Percentiles rank a stretch among this genome's conserved stretches.
Evolutionary conservation across 805 yeast species (phyloP).

Genomic region (Suhomyces sp.): DNA sequence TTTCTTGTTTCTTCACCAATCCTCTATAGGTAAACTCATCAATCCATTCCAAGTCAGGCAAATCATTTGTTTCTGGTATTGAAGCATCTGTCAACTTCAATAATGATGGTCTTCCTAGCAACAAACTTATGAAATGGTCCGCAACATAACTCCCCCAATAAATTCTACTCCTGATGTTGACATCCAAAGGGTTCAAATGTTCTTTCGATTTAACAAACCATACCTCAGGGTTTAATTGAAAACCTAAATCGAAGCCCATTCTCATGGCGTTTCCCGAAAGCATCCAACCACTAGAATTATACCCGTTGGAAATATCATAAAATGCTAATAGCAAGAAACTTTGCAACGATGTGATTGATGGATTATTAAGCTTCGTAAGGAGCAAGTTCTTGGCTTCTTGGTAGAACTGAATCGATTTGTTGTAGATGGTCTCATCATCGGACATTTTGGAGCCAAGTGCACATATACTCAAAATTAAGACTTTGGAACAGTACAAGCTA

Average conservation of each 20-base stretch:
- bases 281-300: conserved; percentile 62
- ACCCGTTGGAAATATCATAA: conserved; percentile 61
- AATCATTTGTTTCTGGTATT: conserved; percentile 55
- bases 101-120: conserved; percentile 58
- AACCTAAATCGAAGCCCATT: conserved; percentile 65
- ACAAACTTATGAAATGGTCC: conserved; percentile 60
- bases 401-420: conserved; percentile 45
- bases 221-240: conserved; percentile 59
- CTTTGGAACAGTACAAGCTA: conserved; percentile 54
- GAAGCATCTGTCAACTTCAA: conserved; percentile 58
- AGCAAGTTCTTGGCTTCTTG: conserved; percentile 45
- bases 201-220: conserved; percentile 49
- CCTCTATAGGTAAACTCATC: conserved; percentile 50
- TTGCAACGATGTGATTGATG: conserved; percentile 56
- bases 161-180: conserved; percentile 56
- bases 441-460: conserved; percentile 58
- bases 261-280: conserved; percentile 60
- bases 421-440: conserved; percentile 40
- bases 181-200: conserved; percentile 47
- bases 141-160: conserved; percentile 69
- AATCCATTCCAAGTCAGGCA: conserved; percentile 64
- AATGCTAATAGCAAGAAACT: conserved; percentile 57
- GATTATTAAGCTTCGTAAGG: conserved; percentile 44
- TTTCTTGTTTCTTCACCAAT: conserved; percentile 6
- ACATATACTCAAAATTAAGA: conserved; percentile 54